A percentile compares a stretch with the other conserved stretches of the same genome.
Evolutionary conservation across 2,329 filamentous ascomycete genomes (phyloP).

Genomic region (Cladosporium cucumerinum): DNA sequence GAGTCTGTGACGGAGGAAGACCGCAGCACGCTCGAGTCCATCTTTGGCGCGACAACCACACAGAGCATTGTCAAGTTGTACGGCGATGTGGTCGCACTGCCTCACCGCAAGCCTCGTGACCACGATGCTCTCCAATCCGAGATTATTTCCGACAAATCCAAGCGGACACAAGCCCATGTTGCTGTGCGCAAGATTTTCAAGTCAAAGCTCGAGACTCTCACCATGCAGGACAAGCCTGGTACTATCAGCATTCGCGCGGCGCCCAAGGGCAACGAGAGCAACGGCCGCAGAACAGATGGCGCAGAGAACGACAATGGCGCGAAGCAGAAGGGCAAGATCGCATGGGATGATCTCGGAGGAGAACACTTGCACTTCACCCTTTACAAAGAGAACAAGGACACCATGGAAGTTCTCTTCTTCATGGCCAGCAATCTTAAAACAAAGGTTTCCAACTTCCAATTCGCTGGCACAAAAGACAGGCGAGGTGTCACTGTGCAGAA

Average conservation of each 20-base stretch:
- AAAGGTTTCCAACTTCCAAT: slow-evolving; percentile 65
- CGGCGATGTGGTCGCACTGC: slow-evolving; percentile 50
- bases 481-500: slow-evolving; percentile 82
- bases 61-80: slow-evolving; percentile 55
- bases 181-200: slow-evolving; percentile 73
- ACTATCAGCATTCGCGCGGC: slow-evolving; percentile 60
- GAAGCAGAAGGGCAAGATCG: slow-evolving; percentile 44
- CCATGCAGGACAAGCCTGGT: slow-evolving; percentile 66
- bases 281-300: slow-evolving; percentile 20
- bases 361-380: slow-evolving; percentile 87
- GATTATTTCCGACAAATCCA: slow-evolving; percentile 57
- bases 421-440: slow-evolving; percentile 71
- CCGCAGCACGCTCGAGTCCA: slow-evolving; percentile 33
- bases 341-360: slow-evolving; percentile 66
- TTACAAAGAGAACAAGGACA: slow-evolving; percentile 96
- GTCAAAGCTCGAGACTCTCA: slow-evolving; percentile 73
- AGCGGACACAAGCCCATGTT: slow-evolving; percentile 62
- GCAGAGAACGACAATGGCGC: slow-evolving; percentile 11
- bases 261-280: slow-evolving; percentile 23
- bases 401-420: slow-evolving; percentile 82
- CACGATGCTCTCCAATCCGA: slow-evolving; percentile 53
- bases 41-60: slow-evolving; percentile 53
- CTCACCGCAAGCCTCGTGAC: slow-evolving; percentile 54
- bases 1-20: slow-evolving; percentile 8
- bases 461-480: slow-evolving; percentile 89